A percentile compares a stretch with the other conserved stretches of the same genome.
Conservation (phyloP, 768 basidiomycete species). For the Tricholoma furcatifolium region DNA sequence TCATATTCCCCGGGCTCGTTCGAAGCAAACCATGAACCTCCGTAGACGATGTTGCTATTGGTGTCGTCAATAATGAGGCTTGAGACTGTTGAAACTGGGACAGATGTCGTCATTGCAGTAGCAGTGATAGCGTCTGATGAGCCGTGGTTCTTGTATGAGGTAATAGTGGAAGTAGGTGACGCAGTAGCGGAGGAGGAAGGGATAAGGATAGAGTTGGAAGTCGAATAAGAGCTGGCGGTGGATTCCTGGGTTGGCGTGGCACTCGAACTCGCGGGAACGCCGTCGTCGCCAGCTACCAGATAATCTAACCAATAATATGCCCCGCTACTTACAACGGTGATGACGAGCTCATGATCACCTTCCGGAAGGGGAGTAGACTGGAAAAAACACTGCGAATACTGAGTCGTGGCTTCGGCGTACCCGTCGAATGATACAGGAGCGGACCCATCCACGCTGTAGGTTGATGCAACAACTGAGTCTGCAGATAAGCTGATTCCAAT, state of each 20-base stretch:
- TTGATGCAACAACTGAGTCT: conserved; percentile 5
- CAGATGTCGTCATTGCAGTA: background rate
- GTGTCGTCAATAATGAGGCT: conserved; percentile 1
- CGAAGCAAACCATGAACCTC: conserved; percentile 2
- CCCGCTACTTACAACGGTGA: conserved; percentile 1
- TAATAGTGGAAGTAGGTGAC: background rate
- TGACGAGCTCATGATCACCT: conserved; percentile 10
- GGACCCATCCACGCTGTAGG: conserved; percentile 15
- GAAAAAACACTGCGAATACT: conserved; percentile 13
- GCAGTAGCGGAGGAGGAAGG: background rate
- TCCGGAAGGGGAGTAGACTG: conserved; percentile 3
- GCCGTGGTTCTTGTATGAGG: background rate
- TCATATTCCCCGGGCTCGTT: background rate
- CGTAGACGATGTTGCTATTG: background rate
- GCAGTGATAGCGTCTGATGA: background rate
- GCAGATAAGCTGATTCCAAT: background rate
- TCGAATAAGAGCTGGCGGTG: background rate
- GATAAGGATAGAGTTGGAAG: background rate
- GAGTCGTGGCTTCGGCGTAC: background rate
- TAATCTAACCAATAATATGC: conserved; percentile 16
- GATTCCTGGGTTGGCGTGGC: background rate
- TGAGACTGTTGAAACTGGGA: background rate
- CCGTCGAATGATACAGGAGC: conserved; percentile 1
- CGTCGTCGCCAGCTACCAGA: background rate
- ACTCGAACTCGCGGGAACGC: background rate